Conservation (phyloP, 169 alveolate genomes). For the Eimeria sp. region DNA sequence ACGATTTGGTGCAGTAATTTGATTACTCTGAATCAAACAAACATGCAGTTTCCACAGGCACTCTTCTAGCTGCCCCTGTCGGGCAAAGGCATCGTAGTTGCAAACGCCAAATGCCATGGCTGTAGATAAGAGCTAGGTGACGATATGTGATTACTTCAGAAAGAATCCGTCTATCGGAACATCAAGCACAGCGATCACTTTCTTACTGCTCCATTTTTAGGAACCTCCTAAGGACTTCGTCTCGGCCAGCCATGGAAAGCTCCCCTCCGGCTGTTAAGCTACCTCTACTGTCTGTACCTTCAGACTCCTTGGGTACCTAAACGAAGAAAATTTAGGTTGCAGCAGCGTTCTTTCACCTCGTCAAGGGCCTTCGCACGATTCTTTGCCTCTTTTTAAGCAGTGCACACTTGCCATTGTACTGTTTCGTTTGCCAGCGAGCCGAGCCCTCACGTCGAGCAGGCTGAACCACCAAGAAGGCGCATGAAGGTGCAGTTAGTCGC, state of each 20-base stretch:
- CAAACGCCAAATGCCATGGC: not conserved
- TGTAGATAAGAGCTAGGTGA: not conserved
- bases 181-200: not conserved
- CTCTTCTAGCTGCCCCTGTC: not conserved
- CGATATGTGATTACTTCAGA: not conserved
- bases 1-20: conserved; percentile 56
- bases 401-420: conserved; percentile 49
- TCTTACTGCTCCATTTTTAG: conserved; percentile 52
- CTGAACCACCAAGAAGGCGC: not conserved
- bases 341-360: not conserved
- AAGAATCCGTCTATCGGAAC: not conserved
- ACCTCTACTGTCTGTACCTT: not conserved
- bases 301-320: not conserved
- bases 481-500: not conserved
- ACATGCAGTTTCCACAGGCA: not conserved
- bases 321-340: not conserved
- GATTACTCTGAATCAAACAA: conserved; percentile 1
- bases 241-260: conserved; percentile 52
- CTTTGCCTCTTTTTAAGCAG: not conserved
- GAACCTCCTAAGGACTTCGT: conserved; percentile 20
- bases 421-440: conserved; percentile 9
- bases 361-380: not conserved
- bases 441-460: conserved; percentile 43
- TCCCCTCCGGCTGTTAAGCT: not conserved
- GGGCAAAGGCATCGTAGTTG: not conserved